phyloP scores from a whole-genome alignment of 345 rosid species.

The Linum lewisii region DNA sequence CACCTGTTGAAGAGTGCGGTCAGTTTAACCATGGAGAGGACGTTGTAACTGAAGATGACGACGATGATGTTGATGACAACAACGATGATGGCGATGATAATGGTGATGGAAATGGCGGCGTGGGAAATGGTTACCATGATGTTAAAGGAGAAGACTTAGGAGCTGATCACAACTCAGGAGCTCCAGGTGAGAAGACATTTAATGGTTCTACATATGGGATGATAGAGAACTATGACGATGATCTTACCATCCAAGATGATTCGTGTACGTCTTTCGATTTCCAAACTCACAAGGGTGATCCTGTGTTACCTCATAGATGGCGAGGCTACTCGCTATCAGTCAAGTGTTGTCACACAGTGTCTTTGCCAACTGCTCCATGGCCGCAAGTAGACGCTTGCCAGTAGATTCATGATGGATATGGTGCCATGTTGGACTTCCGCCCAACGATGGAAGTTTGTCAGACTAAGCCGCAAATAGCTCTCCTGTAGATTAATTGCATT shows the following conservation, averaged over 20 bases:
- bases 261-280: conserved; percentile 39
- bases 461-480: too few relatives aligned
- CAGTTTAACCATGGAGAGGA: conserved; percentile 4
- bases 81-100: neutral
- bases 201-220: conserved; percentile 10
- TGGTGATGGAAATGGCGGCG: neutral
- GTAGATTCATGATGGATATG: too few relatives aligned
- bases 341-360: conserved; percentile 13
- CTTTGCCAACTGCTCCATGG: conserved; percentile 1
- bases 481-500: too few relatives aligned
- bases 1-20: conserved; percentile 25
- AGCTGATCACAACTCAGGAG: conserved; percentile 15
- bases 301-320: conserved; percentile 9
- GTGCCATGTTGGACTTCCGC: too few relatives aligned
- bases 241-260: conserved; percentile 29
- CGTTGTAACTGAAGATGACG: neutral
- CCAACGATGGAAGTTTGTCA: too few relatives aligned
- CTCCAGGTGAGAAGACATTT: conserved; percentile 3
- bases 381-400: too few relatives aligned
- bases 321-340: neutral
- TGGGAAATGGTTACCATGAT: conserved; percentile 9
- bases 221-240: conserved; percentile 9
- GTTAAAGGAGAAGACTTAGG: conserved; percentile 21
- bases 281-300: conserved; percentile 19
- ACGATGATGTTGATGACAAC: neutral